phyloP scores from a whole-genome alignment of 495 filamentous ascomycete species.

The Tuber melanosporum region DNA sequence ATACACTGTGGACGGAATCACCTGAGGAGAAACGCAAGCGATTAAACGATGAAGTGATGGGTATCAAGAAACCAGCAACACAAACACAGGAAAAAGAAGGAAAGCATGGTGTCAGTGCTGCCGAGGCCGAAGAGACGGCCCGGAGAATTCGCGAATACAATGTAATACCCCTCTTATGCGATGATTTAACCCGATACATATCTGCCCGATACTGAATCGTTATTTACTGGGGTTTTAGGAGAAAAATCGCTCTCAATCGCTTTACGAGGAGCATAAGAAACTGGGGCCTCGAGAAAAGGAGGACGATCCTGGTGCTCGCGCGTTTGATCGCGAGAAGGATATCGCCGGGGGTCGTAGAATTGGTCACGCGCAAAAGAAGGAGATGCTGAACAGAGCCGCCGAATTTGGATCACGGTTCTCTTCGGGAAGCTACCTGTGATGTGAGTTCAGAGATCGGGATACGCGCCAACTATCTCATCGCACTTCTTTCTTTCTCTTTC shows the following conservation, averaged over 20 bases:
- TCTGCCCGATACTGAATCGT: constrained; percentile 13
- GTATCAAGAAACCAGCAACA: constrained; percentile 50
- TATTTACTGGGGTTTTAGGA: constrained; percentile 43
- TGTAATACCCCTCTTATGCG: constrained; percentile 41
- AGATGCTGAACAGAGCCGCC: constrained; percentile 72
- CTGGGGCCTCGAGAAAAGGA: constrained; percentile 54
- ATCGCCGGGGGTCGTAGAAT: constrained; percentile 71
- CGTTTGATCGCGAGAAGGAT: constrained; percentile 92
- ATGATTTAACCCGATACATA: constrained; percentile 6
- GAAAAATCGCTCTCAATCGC: constrained; percentile 56
- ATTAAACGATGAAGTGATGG: constrained; percentile 78
- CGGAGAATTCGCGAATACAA: constrained; percentile 56
- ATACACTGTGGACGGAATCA: constrained; percentile 81
- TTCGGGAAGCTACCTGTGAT: constrained; percentile 66
- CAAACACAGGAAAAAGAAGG: constrained; percentile 33
- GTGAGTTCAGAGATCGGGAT: background rate
- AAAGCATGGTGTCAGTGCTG: constrained; percentile 36
- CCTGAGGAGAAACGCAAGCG: constrained; percentile 78
- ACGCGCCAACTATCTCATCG: background rate
- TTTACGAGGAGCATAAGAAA: constrained; percentile 58
- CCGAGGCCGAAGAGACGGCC: constrained; percentile 49
- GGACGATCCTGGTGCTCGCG: constrained; percentile 83
- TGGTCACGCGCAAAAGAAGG: constrained; percentile 63
- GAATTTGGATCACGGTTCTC: constrained; percentile 79
- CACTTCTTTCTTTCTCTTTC: background rate